Evolutionary conservation across 495 filamentous ascomycete species (phyloP), one percentile per base, ranked within the genome.

Genomic region (Aspergillus campestris): DNA sequence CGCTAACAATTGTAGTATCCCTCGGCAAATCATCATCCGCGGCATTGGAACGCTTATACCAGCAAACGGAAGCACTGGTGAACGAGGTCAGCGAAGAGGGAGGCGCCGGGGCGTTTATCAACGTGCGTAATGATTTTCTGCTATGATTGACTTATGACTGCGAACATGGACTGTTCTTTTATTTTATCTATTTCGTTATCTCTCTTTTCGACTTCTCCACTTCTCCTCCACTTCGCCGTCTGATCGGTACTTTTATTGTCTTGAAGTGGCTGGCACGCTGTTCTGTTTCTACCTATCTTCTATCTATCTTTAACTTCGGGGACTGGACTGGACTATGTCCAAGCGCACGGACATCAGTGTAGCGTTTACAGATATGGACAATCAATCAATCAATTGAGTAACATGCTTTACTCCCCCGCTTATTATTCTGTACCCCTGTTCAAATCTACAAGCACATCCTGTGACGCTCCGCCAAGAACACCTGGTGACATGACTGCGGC

Each of bases 21-120:
- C 73, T 96, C 1, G 94, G 94, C 38, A 91, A 92, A 71, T 90
- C 87, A 3, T 87, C 87, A 8, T 78, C 83, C 39, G 87, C 94
- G 0, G 89, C 91, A 1, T 65, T 98, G 42, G 94, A 96, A 61
- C 81, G 83, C 38, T 61, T 97, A 18, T 87, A 84, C 56, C 84
- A 89, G 54, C 92, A 97, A 66, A 92, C 89, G 1, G 83, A 80
- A 49, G 87, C 86, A 9, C 72, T 98, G 29, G 77, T 95, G 35
- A 83, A 88, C 40, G 83, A 92, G 34, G 73, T 95, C 31, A 78
- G 83, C 49, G 81, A 86, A 59, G 82, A 85, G 40, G 92, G 92
- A 42, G 89, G 89, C 42, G 78, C 83, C 28, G 92, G 86, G 38
- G 84, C 89, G 42, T 89, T 98, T 63, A 78, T 98, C 53, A 90